Percentiles rank a stretch among this genome's conserved stretches.
Evolutionary conservation across 371 early-diverging fungal genomes (phyloP).

Genomic region (Circinella minor): DNA sequence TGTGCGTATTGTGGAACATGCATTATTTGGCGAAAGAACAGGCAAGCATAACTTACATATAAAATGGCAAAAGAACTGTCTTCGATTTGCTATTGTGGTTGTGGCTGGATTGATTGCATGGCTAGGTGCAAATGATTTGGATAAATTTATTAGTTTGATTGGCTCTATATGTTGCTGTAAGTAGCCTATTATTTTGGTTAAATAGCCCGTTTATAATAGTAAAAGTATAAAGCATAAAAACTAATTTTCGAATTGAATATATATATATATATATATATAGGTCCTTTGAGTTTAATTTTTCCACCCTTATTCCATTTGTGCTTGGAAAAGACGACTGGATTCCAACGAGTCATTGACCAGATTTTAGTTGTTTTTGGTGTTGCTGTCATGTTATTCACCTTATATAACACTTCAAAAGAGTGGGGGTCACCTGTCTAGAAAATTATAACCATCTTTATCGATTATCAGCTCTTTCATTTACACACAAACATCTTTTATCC

Average conservation of each 20-base stretch:
- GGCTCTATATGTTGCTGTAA: conserved; percentile 87
- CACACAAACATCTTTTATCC: too few species aligned
- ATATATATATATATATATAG: conserved; percentile 22
- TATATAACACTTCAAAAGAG: conserved; percentile 44
- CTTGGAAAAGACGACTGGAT: conserved; percentile 41
- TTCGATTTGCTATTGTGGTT: conserved; percentile 73
- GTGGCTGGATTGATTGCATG: conserved; percentile 75
- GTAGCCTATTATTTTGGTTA: conserved; percentile 12
- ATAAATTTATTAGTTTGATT: conserved; percentile 89
- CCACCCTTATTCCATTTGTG: conserved; percentile 49
- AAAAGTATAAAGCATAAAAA: too few species aligned
- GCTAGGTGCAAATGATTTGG: conserved; percentile 80
- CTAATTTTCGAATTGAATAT: background rate
- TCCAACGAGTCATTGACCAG: conserved; percentile 61
- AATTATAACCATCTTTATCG: background rate
- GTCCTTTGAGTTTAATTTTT: conserved; percentile 49
- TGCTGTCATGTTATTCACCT: conserved; percentile 80
- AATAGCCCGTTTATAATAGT: background rate
- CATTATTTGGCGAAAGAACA: conserved; percentile 56
- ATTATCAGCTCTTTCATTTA: background rate
- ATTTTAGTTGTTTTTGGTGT: conserved; percentile 71
- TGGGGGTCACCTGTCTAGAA: conserved; percentile 29
- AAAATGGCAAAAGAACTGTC: conserved; percentile 89
- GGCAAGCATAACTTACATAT: conserved; percentile 49
- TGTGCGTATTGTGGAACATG: conserved; percentile 85